Evolutionary conservation across 495 filamentous ascomycete species (phyloP), one percentile per base, ranked within the genome.

Genomic region (Penicillium cataractarum): DNA sequence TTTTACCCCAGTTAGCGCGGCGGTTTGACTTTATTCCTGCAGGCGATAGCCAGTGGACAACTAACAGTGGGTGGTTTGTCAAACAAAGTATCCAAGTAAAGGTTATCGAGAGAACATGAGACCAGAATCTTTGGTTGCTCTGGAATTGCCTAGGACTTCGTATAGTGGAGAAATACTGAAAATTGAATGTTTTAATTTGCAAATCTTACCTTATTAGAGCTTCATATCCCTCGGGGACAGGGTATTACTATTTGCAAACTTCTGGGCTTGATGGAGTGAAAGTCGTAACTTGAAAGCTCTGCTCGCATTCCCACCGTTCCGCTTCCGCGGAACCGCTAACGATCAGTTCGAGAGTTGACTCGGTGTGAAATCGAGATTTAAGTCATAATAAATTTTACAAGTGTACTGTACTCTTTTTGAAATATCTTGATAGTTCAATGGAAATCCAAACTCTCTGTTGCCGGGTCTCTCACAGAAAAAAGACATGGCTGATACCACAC

Each of bases 1-100:
- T 79, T 0, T 57, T 75, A 21, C 73, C 78, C 6, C 62, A 76
- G 40, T 39, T 81, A 26, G 54, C 77, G 48, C 51, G 51, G 0
- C 27, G 29, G 29, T 35, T 54, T 33, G 29, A 54, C n/a, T 33
- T 54, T 33, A 31, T 26, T 12, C 42, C 22, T 26, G 42, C 42
- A 22, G 22, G 22, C 8, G n/a, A 48, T 12, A 48, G 42, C 7
- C 21, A 48, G 19, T 26, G 22, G 22, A 24, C 21, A 12, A 48
- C 19, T 26, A 48, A 8, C 21, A 22, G 42, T 24, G 22, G 19
- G 7, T 22, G 42, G 19, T 48, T 48, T 48, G 42, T 48, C 21
- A 48, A 48, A 21, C 42, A 48, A 42, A 42, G 17, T 4, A 42
- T 42, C 7, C 15, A 19, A 19, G 17, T 42, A 5, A 42, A 42